Evolutionary conservation across 2,329 filamentous ascomycete genomes (phyloP).

Genomic region (Byssothecium circinans): DNA sequence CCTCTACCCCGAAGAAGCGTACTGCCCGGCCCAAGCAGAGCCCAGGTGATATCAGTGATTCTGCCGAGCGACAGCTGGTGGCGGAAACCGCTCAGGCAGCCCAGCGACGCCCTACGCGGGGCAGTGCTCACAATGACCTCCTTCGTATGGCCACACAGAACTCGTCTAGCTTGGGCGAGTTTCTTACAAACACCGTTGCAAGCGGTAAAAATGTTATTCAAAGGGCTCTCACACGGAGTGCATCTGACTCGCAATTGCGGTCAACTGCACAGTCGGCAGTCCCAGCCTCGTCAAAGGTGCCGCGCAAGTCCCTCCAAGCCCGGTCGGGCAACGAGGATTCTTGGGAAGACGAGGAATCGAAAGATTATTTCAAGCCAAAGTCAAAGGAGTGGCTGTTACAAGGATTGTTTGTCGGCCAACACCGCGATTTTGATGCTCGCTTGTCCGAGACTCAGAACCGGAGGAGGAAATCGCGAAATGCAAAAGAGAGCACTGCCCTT

Average conservation of each 20-base stretch:
- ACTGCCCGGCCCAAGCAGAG: conserved; percentile 13
- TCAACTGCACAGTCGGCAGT: conserved; percentile 15
- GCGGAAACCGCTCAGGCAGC: conserved; percentile 36
- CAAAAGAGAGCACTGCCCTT: conserved; percentile 59
- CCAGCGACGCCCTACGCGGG: conserved; percentile 36
- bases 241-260: conserved; percentile 27
- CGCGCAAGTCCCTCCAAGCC: conserved; percentile 18
- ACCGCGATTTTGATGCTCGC: conserved; percentile 44
- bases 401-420: conserved; percentile 86
- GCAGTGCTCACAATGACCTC: conserved; percentile 37
- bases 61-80: conserved; percentile 36
- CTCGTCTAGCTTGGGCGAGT: conserved; percentile 30
- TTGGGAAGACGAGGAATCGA: conserved; percentile 14
- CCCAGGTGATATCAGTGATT: conserved; percentile 20
- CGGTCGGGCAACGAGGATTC: conserved; percentile 17
- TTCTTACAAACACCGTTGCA: conserved; percentile 30
- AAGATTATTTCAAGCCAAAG: conserved; percentile 39
- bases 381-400: conserved; percentile 78
- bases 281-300: conserved; percentile 24
- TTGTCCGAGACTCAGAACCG: conserved; percentile 52
- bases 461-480: conserved; percentile 30
- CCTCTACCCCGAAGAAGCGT: conserved; percentile 25
- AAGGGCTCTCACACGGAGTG: conserved; percentile 29
- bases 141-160: conserved; percentile 39
- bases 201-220: conserved; percentile 41